Conservation (phyloP, 306 rosid genomes). For the Senna tora region DNA sequence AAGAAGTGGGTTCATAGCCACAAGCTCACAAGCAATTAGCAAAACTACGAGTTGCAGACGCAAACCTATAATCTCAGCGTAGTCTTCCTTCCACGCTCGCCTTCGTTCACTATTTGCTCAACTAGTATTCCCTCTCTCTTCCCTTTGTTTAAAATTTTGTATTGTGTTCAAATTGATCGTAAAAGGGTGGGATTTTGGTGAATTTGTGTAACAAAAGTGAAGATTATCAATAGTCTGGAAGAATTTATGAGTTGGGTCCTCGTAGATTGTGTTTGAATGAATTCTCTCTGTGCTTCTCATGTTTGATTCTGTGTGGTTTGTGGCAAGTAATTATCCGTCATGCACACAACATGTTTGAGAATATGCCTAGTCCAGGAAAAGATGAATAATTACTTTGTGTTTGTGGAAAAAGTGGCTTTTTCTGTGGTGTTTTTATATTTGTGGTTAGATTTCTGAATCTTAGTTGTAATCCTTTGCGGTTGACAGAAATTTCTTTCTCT, state of each 20-base stretch:
- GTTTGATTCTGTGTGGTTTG: background rate
- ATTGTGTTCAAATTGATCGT: background rate
- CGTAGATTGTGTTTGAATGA: background rate
- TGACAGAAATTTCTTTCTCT: background rate
- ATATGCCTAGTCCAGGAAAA: background rate
- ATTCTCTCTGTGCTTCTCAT: background rate
- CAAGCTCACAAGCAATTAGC: background rate
- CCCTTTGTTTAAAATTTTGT: background rate
- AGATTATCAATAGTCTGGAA: too few species aligned
- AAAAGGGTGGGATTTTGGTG: background rate
- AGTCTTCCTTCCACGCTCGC: background rate
- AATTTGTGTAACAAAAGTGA: too few species aligned
- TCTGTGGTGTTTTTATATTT: too few species aligned
- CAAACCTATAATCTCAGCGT: background rate
- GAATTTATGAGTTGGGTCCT: background rate
- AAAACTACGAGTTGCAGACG: background rate
- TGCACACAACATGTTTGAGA: background rate
- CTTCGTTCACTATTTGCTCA: background rate
- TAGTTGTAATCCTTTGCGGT: background rate
- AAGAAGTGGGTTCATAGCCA: background rate
- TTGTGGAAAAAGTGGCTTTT: background rate
- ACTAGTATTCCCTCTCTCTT: background rate
- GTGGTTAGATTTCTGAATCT: background rate
- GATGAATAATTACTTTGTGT: background rate
- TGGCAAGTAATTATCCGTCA: background rate